Conservation (phyloP, 2,329 filamentous ascomycete species). For the Mycosphaerella sp. region DNA sequence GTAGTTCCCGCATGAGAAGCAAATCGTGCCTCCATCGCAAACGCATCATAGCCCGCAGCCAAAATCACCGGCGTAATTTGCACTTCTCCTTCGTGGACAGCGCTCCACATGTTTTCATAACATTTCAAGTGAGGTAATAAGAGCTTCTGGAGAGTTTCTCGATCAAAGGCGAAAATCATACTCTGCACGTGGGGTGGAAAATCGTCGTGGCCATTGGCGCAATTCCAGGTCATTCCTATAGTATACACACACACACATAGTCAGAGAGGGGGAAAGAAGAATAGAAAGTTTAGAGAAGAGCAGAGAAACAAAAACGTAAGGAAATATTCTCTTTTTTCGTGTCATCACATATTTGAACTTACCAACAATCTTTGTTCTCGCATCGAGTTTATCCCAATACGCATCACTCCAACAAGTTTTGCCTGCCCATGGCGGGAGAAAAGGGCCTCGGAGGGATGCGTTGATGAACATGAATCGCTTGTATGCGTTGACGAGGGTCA, state of each 20-base stretch:
- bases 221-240: conserved; percentile 18
- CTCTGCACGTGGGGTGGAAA: conserved; percentile 14
- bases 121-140: conserved; percentile 16
- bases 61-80: conserved; percentile 2
- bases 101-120: conserved; percentile 8
- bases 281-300: not conserved
- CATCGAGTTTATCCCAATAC: conserved; percentile 14
- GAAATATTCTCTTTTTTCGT: not conserved
- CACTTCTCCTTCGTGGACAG: conserved; percentile 13
- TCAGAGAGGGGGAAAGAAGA: not conserved
- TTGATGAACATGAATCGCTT: conserved; percentile 18
- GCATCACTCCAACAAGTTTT: conserved; percentile 19
- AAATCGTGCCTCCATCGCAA: conserved; percentile 16
- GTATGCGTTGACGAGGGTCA: conserved; percentile 1
- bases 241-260: not conserved
- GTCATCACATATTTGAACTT: not conserved
- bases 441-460: conserved; percentile 14
- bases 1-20: conserved; percentile 11
- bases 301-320: not conserved
- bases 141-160: conserved; percentile 1
- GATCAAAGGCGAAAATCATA: conserved; percentile 13
- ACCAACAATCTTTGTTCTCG: conserved; percentile 6
- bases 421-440: conserved; percentile 13
- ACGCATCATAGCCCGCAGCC: conserved; percentile 13
- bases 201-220: conserved; percentile 8